A percentile compares a stretch with the other conserved stretches of the same genome.
Evolutionary conservation across 148 eudicot genomes (phyloP).

Genomic region (Spergularia marina): DNA sequence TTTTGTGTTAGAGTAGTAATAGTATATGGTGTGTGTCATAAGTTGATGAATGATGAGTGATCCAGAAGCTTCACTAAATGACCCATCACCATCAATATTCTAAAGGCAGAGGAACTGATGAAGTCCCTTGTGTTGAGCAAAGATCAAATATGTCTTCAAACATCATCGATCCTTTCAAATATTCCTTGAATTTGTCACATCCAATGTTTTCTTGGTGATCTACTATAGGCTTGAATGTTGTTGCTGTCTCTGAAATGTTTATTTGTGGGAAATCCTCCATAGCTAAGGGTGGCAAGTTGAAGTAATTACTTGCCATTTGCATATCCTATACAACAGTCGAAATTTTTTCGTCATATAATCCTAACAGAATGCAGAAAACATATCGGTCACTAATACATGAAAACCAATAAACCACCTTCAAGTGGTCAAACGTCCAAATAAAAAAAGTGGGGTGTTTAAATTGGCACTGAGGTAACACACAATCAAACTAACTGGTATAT

Average conservation of each 20-base stretch:
- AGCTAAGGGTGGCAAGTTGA: conserved; percentile 26
- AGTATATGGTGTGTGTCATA: conserved; percentile 3
- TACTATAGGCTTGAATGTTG: conserved; percentile 21
- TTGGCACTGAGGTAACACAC: no score
- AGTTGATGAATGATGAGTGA: neutral
- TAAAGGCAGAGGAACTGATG: conserved; percentile 23
- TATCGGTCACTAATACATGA: no score
- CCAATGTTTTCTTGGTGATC: conserved; percentile 23
- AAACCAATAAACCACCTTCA: no score
- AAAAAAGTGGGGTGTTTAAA: no score
- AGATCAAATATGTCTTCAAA: conserved; percentile 39
- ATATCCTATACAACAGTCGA: conserved; percentile 23
- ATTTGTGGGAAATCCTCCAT: conserved; percentile 37
- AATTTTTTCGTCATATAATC: no score
- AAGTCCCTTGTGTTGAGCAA: conserved; percentile 31
- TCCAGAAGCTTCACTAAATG: conserved; percentile 6
- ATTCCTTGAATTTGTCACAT: conserved; percentile 38
- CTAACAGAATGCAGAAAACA: no score
- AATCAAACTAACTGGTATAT: no score
- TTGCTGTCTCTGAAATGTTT: conserved; percentile 25
- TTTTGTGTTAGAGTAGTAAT: conserved; percentile 21
- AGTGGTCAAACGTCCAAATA: no score
- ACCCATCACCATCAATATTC: conserved; percentile 23
- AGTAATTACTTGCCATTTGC: conserved; percentile 29
- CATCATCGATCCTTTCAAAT: conserved; percentile 35